Evolutionary conservation across 441 rosid genomes (phyloP).

Genomic region (Mallotus japonicus): DNA sequence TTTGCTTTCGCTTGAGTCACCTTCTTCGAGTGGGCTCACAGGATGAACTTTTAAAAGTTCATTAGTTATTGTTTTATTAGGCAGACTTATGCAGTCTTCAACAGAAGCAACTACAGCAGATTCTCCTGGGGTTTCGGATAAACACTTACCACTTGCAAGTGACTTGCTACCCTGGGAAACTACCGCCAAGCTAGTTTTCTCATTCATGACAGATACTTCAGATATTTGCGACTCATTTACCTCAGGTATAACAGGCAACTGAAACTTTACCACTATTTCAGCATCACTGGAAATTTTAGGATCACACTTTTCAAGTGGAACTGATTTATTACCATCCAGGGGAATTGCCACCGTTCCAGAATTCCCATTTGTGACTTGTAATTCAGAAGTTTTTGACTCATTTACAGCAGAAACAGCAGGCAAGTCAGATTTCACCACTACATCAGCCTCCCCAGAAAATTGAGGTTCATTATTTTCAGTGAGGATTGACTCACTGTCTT

Average conservation of each 20-base stretch:
- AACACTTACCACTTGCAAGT: constrained; percentile 26
- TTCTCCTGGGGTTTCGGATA: constrained; percentile 33
- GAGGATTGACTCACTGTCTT: constrained; percentile 24
- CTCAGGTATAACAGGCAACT: constrained; percentile 29
- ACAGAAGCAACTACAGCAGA: constrained; percentile 20
- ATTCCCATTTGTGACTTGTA: constrained; percentile 5
- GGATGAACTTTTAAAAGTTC: constrained; percentile 32
- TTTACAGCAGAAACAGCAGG: constrained; percentile 21
- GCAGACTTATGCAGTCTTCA: constrained; percentile 25
- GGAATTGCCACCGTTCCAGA: constrained; percentile 7
- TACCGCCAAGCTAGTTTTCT: constrained; percentile 21
- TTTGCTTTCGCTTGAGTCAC: constrained; percentile 60
- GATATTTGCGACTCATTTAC: constrained; percentile 27
- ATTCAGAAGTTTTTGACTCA: constrained; percentile 13
- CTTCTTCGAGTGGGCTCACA: constrained; percentile 41
- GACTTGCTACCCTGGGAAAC: constrained; percentile 29
- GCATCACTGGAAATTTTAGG: constrained; percentile 23
- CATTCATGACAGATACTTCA: constrained; percentile 24
- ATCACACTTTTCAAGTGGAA: constrained; percentile 10
- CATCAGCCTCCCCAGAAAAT: constrained; percentile 26
- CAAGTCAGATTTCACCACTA: constrained; percentile 16
- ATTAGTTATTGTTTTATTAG: constrained; percentile 21
- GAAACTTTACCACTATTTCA: constrained; percentile 27
- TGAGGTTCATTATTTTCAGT: constrained; percentile 29
- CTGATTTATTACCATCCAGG: neutral